These are phyloP conservation scores for Fragaria vesca DNA, from an alignment of 306 rosid genomes.

Conservation along the genomic window DNA sequence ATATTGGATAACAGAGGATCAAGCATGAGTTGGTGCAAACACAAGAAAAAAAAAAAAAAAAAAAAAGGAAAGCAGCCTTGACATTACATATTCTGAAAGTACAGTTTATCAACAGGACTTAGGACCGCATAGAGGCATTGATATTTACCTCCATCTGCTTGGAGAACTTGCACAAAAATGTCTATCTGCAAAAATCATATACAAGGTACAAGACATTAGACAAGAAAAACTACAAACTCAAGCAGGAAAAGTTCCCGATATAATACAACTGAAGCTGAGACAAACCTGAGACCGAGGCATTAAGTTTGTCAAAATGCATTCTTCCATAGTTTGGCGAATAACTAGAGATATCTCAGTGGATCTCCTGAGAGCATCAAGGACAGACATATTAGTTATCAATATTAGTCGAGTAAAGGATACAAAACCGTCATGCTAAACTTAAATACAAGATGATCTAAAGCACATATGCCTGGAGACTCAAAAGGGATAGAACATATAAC, in stretches of 20 bases:
- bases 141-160: slow-evolving; percentile 88
- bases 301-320: slow-evolving; percentile 72
- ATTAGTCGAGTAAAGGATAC: background rate
- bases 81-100: background rate
- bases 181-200: slow-evolving; percentile 57
- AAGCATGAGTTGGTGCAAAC: background rate
- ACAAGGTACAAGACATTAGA: slow-evolving; percentile 22
- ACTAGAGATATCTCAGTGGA: slow-evolving; percentile 94
- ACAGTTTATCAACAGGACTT: background rate
- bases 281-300: slow-evolving; percentile 93
- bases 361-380: slow-evolving; percentile 55
- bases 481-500: slow-evolving; percentile 33
- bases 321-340: slow-evolving; percentile 91
- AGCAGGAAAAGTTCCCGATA: slow-evolving; percentile 25
- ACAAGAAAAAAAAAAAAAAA: background rate
- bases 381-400: slow-evolving; percentile 10
- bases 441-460: background rate
- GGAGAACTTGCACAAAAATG: slow-evolving; percentile 90
- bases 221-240: slow-evolving; percentile 9
- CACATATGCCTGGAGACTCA: background rate
- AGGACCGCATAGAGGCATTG: background rate
- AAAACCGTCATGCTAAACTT: background rate
- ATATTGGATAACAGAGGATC: background rate
- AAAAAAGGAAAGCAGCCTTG: background rate
- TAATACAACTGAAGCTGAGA: slow-evolving; percentile 60